Evolutionary conservation across 2,329 filamentous ascomycete species (phyloP), one percentile per base, ranked within the genome.

Genomic region (Talaromyces sp.): DNA sequence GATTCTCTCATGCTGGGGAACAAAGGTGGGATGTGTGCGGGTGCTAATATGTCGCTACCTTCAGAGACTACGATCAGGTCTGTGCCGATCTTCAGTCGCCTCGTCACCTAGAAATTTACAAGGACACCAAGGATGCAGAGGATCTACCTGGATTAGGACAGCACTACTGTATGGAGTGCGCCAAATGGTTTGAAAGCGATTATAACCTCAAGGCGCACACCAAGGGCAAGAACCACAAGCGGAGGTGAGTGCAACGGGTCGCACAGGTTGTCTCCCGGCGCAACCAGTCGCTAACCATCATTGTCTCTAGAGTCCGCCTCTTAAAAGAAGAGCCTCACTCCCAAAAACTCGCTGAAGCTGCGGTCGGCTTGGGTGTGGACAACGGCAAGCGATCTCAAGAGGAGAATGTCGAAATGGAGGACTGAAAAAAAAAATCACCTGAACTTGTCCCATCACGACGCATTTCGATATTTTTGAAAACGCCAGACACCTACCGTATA

Each of bases 171-270:
- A 80, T 88, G 14, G 89, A 96, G 74, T 99, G 94, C 73, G 88
- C 94, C 58, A 97, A 96, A 77, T 97, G 90, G 88, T 97, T 95
- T 72, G 93, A 97, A 72, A 88, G 86, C 45, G 89, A 94, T 61
- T 74, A 82, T 64, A 95, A 90, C 64, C 78, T 96, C 52, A 79
- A 82, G 32, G 80, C 84, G 24, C 94, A 99, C 75, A 80, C 81
- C 52, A 90, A 88, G 72, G 91, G 90, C 64, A 99, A 97, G 77
- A 90, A 90, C 60, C 94, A 99, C 76, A 97, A 92, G 83, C 85
- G 91, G 79, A 88, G 89, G 90, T 91, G 68, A 47, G 69, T 49
- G 11, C 8, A 22, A 14, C 17, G 14, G 11, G 24, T 9, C 44
- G 9, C 13, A 13, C 2, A n/a, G 9, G 5, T 33, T 32, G 10